phyloP scores from a whole-genome alignment of 2,329 filamentous ascomycete species.

The Zymoseptoria crescenta region DNA sequence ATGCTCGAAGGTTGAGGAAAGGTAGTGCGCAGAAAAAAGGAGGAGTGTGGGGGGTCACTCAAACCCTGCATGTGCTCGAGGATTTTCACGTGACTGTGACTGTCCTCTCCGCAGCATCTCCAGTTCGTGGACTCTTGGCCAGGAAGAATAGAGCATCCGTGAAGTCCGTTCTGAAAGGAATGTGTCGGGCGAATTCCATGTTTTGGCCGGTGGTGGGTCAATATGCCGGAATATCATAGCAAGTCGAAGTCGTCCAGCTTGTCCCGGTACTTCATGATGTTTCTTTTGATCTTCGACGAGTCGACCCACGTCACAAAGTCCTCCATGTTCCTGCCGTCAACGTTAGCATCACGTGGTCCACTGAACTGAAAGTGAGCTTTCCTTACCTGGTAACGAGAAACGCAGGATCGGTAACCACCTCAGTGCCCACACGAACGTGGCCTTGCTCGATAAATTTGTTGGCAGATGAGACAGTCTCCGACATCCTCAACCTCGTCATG shows the following conservation, averaged over 20 bases:
- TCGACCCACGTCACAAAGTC: constrained; percentile 96
- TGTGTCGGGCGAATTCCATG: not conserved
- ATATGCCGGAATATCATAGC: constrained; percentile 46
- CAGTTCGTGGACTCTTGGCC: not conserved
- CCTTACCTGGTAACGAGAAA: constrained; percentile 66
- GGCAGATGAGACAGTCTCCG: constrained; percentile 72
- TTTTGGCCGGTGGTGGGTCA: not conserved
- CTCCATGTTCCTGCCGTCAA: constrained; percentile 61
- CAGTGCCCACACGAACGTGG: constrained; percentile 83
- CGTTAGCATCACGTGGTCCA: constrained; percentile 4
- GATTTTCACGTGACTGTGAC: constrained; percentile 5
- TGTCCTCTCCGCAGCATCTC: not conserved
- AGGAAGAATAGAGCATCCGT: not conserved
- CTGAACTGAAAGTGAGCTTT: not conserved
- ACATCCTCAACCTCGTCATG: constrained; percentile 86
- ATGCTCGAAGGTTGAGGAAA: not conserved
- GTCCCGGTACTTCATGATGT: constrained; percentile 89
- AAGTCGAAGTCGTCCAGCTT: constrained; percentile 95
- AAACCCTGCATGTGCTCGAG: constrained; percentile 8
- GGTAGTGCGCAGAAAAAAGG: constrained; percentile 3
- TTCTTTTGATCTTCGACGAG: constrained; percentile 93
- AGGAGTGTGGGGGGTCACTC: constrained; percentile 6
- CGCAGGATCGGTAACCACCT: constrained; percentile 82
- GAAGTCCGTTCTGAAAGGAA: not conserved
- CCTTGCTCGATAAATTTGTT: constrained; percentile 89